Conservation (phyloP, 2,329 filamentous ascomycete species). For the Metarhizium humberi region DNA sequence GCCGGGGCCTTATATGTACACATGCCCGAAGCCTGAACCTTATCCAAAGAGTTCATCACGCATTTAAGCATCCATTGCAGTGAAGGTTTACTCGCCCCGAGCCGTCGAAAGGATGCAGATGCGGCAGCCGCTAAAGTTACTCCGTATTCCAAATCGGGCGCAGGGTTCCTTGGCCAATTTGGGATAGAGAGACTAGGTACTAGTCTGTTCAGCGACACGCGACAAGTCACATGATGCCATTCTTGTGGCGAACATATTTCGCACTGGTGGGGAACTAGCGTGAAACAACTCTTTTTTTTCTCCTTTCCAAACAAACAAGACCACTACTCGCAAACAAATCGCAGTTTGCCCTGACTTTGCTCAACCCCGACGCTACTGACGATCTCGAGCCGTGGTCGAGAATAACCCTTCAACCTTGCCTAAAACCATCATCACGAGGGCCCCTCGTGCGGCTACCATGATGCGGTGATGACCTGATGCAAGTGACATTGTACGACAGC, state of each 20-base stretch:
- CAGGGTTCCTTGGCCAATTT: too few relatives aligned
- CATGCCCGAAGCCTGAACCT: too few relatives aligned
- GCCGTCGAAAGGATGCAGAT: too few relatives aligned
- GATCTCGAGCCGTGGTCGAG: constrained; percentile 48
- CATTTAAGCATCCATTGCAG: too few relatives aligned
- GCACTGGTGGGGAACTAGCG: not conserved
- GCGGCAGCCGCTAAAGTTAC: too few relatives aligned
- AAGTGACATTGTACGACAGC: constrained; percentile 39
- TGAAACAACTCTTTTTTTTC: constrained; percentile 12
- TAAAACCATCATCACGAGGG: constrained; percentile 64
- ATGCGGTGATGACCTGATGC: constrained; percentile 60
- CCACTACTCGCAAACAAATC: constrained; percentile 34
- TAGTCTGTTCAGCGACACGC: constrained; percentile 13
- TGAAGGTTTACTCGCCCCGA: too few relatives aligned
- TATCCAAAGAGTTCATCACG: too few relatives aligned
- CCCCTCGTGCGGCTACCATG: constrained; percentile 55
- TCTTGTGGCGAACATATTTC: not conserved
- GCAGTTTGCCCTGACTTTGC: constrained; percentile 23
- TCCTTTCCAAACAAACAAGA: constrained; percentile 28
- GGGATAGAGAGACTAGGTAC: too few relatives aligned
- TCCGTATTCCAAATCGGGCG: too few relatives aligned
- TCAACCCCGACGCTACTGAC: constrained; percentile 31
- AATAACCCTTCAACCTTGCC: constrained; percentile 45
- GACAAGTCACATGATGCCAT: not conserved
- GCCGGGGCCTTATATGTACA: too few relatives aligned